phyloP scores from a whole-genome alignment of 2,329 filamentous ascomycete genomes.

The Fusarium anthophilum region DNA sequence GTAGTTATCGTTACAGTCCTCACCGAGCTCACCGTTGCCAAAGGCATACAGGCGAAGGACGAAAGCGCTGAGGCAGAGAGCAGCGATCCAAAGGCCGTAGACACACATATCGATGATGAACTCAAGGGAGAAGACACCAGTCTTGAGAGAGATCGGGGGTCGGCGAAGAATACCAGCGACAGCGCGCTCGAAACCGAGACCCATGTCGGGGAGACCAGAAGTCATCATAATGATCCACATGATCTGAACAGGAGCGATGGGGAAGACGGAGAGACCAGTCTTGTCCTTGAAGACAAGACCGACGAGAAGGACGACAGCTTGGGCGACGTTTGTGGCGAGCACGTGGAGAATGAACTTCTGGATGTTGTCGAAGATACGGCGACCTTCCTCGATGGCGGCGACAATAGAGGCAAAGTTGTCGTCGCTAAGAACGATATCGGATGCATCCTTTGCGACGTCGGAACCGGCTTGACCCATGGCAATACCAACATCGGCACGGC shows the following conservation, averaged over 20 bases:
- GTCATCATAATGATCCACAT: slow-evolving; percentile 87
- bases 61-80: slow-evolving; percentile 70
- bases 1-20: slow-evolving; percentile 68
- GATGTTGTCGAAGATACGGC: slow-evolving; percentile 79
- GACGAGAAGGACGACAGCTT: slow-evolving; percentile 74
- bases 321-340: slow-evolving; percentile 75
- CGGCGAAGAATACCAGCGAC: slow-evolving; percentile 74
- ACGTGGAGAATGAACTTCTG: slow-evolving; percentile 79
- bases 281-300: slow-evolving; percentile 77
- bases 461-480: slow-evolving; percentile 71
- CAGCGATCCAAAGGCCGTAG: slow-evolving; percentile 75
- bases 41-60: slow-evolving; percentile 72
- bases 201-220: slow-evolving; percentile 79
- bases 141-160: slow-evolving; percentile 69
- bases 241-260: slow-evolving; percentile 78
- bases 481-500: slow-evolving; percentile 76
- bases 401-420: slow-evolving; percentile 80
- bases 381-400: slow-evolving; percentile 75
- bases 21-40: slow-evolving; percentile 67
- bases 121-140: slow-evolving; percentile 73
- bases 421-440: slow-evolving; percentile 75
- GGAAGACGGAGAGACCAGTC: slow-evolving; percentile 73
- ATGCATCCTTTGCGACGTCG: slow-evolving; percentile 71
- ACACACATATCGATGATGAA: slow-evolving; percentile 73
- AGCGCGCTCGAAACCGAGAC: slow-evolving; percentile 76